Evolutionary conservation across 495 filamentous ascomycete genomes (phyloP).

Genomic region (Penicillium paxilli): DNA sequence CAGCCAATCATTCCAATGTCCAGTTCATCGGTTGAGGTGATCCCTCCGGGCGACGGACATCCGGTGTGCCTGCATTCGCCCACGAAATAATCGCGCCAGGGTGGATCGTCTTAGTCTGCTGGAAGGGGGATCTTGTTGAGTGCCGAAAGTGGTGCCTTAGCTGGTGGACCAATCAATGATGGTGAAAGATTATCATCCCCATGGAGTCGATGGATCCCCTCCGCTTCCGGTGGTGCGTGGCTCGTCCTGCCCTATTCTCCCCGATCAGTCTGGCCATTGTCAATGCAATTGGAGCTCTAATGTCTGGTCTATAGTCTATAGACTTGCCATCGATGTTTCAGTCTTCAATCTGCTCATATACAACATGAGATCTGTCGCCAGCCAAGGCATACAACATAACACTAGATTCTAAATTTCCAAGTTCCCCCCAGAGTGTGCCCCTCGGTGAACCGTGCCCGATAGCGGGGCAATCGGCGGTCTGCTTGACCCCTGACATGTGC

Average conservation of each 20-base stretch:
- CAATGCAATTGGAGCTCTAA: not conserved
- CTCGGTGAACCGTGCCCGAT: not conserved
- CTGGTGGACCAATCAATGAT: not conserved
- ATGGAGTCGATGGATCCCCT: not conserved
- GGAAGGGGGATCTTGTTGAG: not conserved
- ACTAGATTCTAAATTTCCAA: not conserved
- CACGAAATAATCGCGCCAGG: not conserved
- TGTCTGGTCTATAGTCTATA: too few relatives aligned
- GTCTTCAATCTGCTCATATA: too few relatives aligned
- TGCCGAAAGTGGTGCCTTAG: not conserved
- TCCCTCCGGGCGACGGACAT: constrained; percentile 10
- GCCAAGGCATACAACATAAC: not conserved
- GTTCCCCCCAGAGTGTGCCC: not conserved
- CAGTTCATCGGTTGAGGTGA: too few relatives aligned
- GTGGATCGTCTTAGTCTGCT: not conserved
- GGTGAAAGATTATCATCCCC: not conserved
- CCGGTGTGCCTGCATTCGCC: constrained; percentile 8
- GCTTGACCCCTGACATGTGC: not conserved
- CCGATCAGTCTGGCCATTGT: not conserved
- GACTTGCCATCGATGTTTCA: too few relatives aligned
- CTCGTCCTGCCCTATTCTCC: not conserved
- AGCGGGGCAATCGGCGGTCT: not conserved
- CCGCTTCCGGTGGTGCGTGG: not conserved
- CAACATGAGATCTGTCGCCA: not conserved
- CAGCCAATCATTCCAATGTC: not conserved